Conservation (phyloP, 371 early-diverging fungal genomes). For the Fennellomyces sp. region DNA sequence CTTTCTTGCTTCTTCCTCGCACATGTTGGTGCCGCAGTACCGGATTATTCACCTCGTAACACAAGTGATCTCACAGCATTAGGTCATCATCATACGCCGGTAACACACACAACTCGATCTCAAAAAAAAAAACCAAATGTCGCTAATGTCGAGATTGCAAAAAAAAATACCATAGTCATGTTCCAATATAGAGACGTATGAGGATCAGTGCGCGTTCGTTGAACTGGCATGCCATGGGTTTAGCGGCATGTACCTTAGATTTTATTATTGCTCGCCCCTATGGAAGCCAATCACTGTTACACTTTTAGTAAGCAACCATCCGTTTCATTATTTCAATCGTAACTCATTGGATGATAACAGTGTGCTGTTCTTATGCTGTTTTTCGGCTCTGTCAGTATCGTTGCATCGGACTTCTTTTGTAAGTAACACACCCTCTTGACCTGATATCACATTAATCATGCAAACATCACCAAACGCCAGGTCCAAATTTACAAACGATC, state of each 20-base stretch:
- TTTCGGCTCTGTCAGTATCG: constrained; percentile 68
- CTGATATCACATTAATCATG: not conserved
- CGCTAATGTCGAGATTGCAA: too few species aligned
- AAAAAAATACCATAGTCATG: constrained; percentile 39
- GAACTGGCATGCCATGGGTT: constrained; percentile 53
- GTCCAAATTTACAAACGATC: constrained; percentile 69
- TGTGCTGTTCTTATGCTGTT: constrained; percentile 42
- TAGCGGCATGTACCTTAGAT: constrained; percentile 55
- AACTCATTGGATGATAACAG: constrained; percentile 22
- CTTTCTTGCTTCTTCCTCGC: not conserved
- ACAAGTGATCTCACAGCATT: not conserved
- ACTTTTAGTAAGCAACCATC: constrained; percentile 39
- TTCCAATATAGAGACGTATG: constrained; percentile 50
- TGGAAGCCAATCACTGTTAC: constrained; percentile 42
- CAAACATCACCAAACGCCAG: constrained; percentile 18
- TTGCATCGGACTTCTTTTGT: constrained; percentile 77
- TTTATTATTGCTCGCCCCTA: constrained; percentile 62
- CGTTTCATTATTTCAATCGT: constrained; percentile 1
- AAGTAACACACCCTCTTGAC: constrained; percentile 18
- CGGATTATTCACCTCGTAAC: not conserved
- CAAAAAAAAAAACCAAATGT: too few species aligned
- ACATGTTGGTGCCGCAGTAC: not conserved
- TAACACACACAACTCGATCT: not conserved
- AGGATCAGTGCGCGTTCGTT: constrained; percentile 62
- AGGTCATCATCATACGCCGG: not conserved